A percentile compares a stretch with the other conserved stretches of the same genome.
Evolutionary conservation across 176 grass and related monocot species (phyloP).

Genomic region (Aegilops longissima): DNA sequence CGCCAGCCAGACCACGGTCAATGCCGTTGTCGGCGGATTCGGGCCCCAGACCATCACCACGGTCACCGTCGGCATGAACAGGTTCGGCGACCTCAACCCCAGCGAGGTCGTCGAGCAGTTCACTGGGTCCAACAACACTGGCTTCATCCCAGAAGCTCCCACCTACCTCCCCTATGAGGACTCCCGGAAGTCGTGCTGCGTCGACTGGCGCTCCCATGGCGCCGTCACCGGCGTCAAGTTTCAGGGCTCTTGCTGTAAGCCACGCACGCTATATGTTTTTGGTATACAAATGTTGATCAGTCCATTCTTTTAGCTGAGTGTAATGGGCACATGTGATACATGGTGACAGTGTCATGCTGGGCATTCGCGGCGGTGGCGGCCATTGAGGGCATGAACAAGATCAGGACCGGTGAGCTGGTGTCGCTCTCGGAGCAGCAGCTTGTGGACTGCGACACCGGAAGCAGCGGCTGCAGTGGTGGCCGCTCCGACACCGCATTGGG

Average conservation of each 20-base stretch:
- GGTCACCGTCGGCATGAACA: conserved; percentile 19
- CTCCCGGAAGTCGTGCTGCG: not conserved
- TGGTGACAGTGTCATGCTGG: no score
- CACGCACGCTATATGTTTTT: not conserved
- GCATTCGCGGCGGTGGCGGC: no score
- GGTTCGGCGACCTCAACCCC: conserved; percentile 26
- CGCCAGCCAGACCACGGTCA: not conserved
- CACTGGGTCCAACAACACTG: not conserved
- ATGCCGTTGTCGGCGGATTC: not conserved
- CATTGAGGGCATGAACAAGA: no score
- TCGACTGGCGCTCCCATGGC: conserved; percentile 29
- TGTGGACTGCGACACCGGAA: no score
- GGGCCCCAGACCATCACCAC: not conserved
- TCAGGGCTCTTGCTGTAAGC: conserved; percentile 20
- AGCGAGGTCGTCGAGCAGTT: not conserved
- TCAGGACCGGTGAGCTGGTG: no score
- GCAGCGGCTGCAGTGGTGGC: no score
- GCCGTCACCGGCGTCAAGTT: conserved; percentile 31
- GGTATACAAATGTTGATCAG: not conserved
- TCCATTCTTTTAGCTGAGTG: not conserved
- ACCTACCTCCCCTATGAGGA: not conserved
- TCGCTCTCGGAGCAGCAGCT: no score
- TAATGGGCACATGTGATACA: no score
- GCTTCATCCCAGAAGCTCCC: not conserved
- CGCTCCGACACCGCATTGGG: no score